Base-by-base conservation (phyloP, 1,139 yeast genomes). In the Geotrichum carabidarum region DNA sequence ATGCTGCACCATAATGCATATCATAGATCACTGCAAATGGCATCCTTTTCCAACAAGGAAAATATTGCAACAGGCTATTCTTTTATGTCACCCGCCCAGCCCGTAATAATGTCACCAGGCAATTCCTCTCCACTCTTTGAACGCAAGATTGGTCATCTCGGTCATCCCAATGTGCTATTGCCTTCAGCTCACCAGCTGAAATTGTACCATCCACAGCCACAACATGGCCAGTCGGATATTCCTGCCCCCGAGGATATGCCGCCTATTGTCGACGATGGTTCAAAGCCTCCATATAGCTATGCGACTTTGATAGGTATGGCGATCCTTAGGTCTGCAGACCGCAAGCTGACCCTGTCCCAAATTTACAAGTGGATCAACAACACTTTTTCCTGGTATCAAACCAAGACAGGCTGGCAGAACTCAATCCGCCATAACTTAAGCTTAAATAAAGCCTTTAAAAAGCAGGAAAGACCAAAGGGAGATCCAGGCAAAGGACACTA, bases 281-380 rank as follows among this genome's bases (percentile, higher is more conserved):
- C 68, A 43, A 93, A 93, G 69, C 99, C 99, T 1, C 96, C 96
- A 1, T 91, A 84, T 66, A 87, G 96, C 5, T 93, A 93, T 68
- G 99, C 99, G 8, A 85, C 93, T 43, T 77, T 93, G 59, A 93
- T 93, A 59, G 97, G 97, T 4, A 85, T 93, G 83, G 91, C 98
- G 1, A 89, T 93, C 53, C 74, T 93, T 60, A 82, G 95, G 58
- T 83, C 95, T 14, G 82, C 83, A 0, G 83, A 81, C 35, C 83
- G 89, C 58, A 81, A 82, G 64, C 78, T 93, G 55, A 91, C 99
- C 0, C 76, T 93, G 55, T 83, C 97, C 0, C 96, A 89, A 65
- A 93, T 93, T 50, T 93, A 93, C 73, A 79, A 77, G 61, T 93
- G 99, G 99, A 93, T 93, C 51, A 82, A 94, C 12, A 83, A 83